Percentiles rank a stretch among this genome's conserved stretches.
Conservation (phyloP, 139 green algal species). For the Coelastrella sp. region DNA sequence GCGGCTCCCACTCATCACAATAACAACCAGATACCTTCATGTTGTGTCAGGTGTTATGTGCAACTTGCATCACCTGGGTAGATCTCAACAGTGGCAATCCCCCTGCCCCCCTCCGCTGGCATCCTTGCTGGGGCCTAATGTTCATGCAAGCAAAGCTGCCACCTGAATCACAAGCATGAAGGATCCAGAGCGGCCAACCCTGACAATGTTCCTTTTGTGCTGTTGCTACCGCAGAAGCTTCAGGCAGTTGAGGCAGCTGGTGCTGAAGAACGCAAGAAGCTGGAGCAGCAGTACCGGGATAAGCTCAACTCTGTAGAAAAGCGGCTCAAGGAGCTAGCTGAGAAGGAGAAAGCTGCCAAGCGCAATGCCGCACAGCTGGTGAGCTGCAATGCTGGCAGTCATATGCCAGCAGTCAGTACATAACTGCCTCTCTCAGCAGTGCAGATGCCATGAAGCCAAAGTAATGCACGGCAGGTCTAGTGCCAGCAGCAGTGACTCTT, state of each 20-base stretch:
- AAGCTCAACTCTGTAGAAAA: conserved; percentile 71
- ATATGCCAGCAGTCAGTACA: not conserved
- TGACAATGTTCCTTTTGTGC: not conserved
- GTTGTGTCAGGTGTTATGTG: not conserved
- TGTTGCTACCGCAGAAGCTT: conserved; percentile 66
- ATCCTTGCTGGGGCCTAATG: too few species aligned
- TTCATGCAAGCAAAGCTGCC: too few species aligned
- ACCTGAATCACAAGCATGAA: too few species aligned
- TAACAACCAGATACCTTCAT: not conserved
- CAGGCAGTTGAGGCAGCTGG: conserved; percentile 55
- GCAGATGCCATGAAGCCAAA: not conserved
- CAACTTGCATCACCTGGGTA: not conserved
- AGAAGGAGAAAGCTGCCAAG: conserved; percentile 19
- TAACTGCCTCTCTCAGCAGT: not conserved
- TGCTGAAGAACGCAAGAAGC: conserved; percentile 73
- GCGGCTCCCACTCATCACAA: not conserved
- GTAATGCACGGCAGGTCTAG: not conserved
- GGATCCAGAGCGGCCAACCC: too few species aligned
- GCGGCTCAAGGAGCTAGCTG: conserved; percentile 63
- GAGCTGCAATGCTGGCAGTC: not conserved
- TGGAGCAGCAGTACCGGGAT: conserved; percentile 74
- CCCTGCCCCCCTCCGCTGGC: too few species aligned
- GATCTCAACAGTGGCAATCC: not conserved
- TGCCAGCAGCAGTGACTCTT: not conserved
- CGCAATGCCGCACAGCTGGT: conserved; percentile 42